These are phyloP conservation scores for Madurella mycetomatis DNA, from an alignment of 2,329 filamentous ascomycete genomes.

Conservation along the genomic window DNA sequence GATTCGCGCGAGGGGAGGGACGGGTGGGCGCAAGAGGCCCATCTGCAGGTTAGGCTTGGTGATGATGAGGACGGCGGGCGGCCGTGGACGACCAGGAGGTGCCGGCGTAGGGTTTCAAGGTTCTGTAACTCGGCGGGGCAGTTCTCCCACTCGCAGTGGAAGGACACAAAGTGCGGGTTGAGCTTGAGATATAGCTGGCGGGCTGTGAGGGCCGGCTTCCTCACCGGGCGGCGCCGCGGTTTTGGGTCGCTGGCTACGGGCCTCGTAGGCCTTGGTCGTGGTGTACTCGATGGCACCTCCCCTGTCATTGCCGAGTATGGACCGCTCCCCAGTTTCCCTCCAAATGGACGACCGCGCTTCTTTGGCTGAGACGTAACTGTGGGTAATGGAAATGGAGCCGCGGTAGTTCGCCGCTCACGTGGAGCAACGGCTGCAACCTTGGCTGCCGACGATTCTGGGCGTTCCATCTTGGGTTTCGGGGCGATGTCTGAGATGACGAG, in stretches of 20 bases:
- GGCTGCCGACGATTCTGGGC: background rate
- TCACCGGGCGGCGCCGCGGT: slow-evolving; percentile 41
- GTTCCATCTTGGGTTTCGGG: background rate
- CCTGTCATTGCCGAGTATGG: slow-evolving; percentile 26
- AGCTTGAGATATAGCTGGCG: slow-evolving; percentile 39
- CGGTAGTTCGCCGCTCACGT: slow-evolving; percentile 1
- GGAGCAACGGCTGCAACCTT: background rate
- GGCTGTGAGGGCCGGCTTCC: slow-evolving; percentile 35
- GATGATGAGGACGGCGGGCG: background rate
- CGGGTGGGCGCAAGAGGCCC: slow-evolving; percentile 37
- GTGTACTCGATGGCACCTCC: slow-evolving; percentile 3
- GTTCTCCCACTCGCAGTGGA: slow-evolving; percentile 55
- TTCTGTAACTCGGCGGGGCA: slow-evolving; percentile 61
- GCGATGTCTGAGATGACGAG: slow-evolving; percentile 21
- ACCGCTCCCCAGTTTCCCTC: slow-evolving; percentile 37
- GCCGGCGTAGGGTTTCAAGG: slow-evolving; percentile 52
- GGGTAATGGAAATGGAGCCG: slow-evolving; percentile 2
- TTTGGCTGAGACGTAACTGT: slow-evolving; percentile 17
- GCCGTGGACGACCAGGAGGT: slow-evolving; percentile 51
- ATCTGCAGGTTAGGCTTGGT: slow-evolving; percentile 32
- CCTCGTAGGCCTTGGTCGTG: slow-evolving; percentile 17
- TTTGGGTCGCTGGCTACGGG: slow-evolving; percentile 23
- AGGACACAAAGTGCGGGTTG: slow-evolving; percentile 45
- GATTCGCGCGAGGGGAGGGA: slow-evolving; percentile 21
- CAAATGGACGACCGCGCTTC: slow-evolving; percentile 46